Percentiles rank a stretch among this genome's conserved stretches.
Conservation (phyloP, 2,329 filamentous ascomycete genomes). For the Madurella mycetomatis region DNA sequence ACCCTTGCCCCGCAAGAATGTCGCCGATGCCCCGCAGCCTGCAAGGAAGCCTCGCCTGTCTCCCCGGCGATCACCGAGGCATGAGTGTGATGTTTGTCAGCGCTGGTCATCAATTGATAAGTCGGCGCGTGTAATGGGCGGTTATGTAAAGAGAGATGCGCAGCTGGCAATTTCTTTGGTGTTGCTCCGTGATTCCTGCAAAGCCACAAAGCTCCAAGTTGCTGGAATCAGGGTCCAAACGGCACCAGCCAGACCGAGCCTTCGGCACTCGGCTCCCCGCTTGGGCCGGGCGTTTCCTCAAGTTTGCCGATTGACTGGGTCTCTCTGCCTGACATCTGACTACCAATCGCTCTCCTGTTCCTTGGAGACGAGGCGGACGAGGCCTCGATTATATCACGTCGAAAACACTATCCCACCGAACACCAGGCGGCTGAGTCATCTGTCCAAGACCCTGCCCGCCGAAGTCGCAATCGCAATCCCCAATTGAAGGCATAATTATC, state of each 20-base stretch:
- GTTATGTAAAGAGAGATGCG: not conserved
- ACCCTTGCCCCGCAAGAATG: slow-evolving; percentile 5
- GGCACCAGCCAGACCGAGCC: slow-evolving; percentile 7
- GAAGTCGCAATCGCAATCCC: not conserved
- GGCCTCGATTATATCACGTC: not conserved
- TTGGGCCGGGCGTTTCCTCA: slow-evolving; percentile 11
- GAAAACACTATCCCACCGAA: not conserved
- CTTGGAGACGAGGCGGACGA: slow-evolving; percentile 2
- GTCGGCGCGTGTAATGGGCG: not conserved
- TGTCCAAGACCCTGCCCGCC: not conserved
- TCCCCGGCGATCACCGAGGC: not conserved
- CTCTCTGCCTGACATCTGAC: slow-evolving; percentile 13
- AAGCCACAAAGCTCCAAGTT: too few relatives aligned
- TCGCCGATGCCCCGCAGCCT: not conserved
- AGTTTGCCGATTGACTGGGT: slow-evolving; percentile 13
- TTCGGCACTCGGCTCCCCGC: slow-evolving; percentile 18
- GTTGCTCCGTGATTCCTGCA: not conserved
- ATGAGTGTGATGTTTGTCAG: slow-evolving; percentile 16
- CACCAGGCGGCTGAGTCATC: not conserved
- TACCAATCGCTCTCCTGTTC: not conserved
- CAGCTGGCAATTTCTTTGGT: not conserved
- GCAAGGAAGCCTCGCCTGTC: not conserved
- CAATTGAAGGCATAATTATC: too few relatives aligned
- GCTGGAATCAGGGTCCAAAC: too few relatives aligned
- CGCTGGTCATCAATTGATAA: slow-evolving; percentile 13